A percentile compares a stretch with the other conserved stretches of the same genome.
phyloP scores from a whole-genome alignment of 2,329 filamentous ascomycete genomes.

The Talaromyces sp. region DNA sequence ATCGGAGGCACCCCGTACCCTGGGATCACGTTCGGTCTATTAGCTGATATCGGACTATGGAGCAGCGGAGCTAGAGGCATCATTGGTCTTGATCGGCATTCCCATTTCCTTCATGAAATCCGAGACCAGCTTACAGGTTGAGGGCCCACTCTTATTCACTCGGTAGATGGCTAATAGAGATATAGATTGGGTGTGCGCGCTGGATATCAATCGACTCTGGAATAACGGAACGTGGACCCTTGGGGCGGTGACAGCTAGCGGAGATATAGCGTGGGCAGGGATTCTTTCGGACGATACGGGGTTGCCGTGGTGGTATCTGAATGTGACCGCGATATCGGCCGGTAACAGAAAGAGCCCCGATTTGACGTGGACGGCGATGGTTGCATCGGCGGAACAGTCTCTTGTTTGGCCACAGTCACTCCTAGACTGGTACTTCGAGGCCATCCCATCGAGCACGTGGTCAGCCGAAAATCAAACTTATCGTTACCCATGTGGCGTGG shows the following conservation, averaged over 20 bases:
- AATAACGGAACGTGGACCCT: background rate
- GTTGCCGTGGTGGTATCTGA: background rate
- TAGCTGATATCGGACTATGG: too few species aligned
- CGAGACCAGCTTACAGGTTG: too few species aligned
- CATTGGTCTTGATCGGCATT: too few species aligned
- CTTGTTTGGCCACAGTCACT: background rate
- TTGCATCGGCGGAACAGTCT: background rate
- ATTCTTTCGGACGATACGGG: background rate
- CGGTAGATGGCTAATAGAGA: too few species aligned
- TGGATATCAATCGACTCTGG: background rate
- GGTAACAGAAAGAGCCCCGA: background rate
- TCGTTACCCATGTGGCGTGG: background rate
- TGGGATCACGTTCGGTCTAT: too few species aligned
- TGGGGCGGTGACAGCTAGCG: background rate
- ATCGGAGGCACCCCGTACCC: too few species aligned
- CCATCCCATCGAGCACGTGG: background rate
- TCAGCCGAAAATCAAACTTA: background rate
- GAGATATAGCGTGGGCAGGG: background rate
- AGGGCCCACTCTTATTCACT: too few species aligned
- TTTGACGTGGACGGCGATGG: background rate
- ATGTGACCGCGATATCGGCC: background rate
- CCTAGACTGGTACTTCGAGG: background rate
- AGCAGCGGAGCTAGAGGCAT: too few species aligned
- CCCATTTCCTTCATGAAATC: too few species aligned
- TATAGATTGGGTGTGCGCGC: background rate